Evolutionary conservation across 495 filamentous ascomycete species (phyloP).

Genomic region (Penicillium simplicissimum): DNA sequence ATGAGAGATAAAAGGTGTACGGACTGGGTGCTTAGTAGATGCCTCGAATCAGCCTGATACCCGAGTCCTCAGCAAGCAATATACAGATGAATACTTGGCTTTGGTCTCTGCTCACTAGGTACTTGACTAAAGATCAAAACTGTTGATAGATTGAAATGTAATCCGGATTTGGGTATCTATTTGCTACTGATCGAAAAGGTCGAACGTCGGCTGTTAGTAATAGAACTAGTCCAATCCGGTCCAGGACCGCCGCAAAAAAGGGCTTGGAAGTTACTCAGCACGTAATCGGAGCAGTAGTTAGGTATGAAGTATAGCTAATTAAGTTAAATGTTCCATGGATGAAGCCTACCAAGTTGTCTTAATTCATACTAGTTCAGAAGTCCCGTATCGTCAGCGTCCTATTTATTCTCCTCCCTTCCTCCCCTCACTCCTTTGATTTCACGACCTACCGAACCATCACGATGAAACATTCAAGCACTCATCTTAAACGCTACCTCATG

Average conservation of each 20-base stretch:
- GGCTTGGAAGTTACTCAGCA: not conserved
- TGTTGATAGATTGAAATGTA: no score
- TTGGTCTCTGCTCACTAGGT: no score
- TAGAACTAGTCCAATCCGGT: not conserved
- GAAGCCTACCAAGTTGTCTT: not conserved
- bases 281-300: not conserved
- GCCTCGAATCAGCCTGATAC: no score
- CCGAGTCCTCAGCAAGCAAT: no score
- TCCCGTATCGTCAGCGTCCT: not conserved
- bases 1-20: no score
- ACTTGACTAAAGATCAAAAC: no score
- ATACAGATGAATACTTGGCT: no score
- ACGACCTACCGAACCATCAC: not conserved
- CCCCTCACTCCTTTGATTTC: not conserved
- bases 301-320: not conserved
- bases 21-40: no score
- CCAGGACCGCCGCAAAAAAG: not conserved
- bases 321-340: not conserved
- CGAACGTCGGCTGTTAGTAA: no score
- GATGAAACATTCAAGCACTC: not conserved
- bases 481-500: slow-evolving; percentile 1
- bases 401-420: not conserved
- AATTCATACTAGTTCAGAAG: not conserved
- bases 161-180: no score
- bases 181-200: no score